These are phyloP conservation scores for Tolypocladium sp. DNA, from an alignment of 2,329 filamentous ascomycete genomes.

Conservation along the genomic window DNA sequence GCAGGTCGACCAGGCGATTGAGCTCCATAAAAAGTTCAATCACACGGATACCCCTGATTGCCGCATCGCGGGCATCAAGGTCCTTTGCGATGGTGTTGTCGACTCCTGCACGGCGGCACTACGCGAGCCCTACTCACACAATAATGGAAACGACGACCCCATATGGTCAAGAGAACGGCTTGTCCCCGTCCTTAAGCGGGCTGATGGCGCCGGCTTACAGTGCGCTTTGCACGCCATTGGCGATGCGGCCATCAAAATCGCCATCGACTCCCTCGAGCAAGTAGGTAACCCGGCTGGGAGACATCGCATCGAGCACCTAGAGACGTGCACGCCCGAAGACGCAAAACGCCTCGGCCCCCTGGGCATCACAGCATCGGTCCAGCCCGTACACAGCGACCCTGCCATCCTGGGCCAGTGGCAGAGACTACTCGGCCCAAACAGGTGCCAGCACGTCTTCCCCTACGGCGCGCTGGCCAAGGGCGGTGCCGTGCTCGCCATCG, in stretches of 20 bases:
- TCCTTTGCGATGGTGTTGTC: not conserved
- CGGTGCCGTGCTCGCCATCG: not conserved
- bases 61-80: not conserved
- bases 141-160: not conserved
- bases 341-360: slow-evolving; percentile 44
- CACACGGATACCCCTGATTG: not conserved
- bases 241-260: slow-evolving; percentile 45
- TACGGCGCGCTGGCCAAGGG: not conserved
- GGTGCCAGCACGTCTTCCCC: not conserved
- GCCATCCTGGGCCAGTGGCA: not conserved
- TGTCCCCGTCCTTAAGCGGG: slow-evolving; percentile 37
- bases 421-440: not conserved
- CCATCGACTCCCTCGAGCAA: slow-evolving; percentile 40
- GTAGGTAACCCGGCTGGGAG: slow-evolving; percentile 32
- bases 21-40: not conserved
- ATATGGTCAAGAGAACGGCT: not conserved
- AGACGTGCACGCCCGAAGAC: slow-evolving; percentile 45
- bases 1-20: not conserved
- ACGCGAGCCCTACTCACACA: not conserved
- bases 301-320: slow-evolving; percentile 55
- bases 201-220: slow-evolving; percentile 44
- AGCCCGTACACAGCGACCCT: slow-evolving; percentile 35
- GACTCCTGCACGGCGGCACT: not conserved
- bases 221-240: slow-evolving; percentile 56
- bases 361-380: slow-evolving; percentile 49